Evolutionary conservation across 345 rosid species (phyloP).

Genomic region (Sapria himalayana): DNA sequence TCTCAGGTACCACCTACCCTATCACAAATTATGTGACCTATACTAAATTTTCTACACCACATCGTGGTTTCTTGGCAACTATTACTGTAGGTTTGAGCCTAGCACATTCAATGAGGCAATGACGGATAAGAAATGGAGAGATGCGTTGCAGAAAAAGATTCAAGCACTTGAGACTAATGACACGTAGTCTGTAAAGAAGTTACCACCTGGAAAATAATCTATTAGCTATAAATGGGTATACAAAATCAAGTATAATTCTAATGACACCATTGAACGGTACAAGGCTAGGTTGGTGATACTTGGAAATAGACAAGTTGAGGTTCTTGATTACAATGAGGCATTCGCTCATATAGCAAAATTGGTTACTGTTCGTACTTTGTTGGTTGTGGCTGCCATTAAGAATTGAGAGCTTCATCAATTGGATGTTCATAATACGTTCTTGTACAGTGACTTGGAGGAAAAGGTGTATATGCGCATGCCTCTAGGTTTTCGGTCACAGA

Average conservation of each 20-base stretch:
- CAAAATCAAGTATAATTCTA: slow-evolving; percentile 2
- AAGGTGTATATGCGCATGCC: slow-evolving; percentile 5
- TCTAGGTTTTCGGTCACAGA: background rate
- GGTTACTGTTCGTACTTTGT: background rate
- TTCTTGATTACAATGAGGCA: background rate
- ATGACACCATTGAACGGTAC: too few species aligned
- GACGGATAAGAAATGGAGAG: background rate
- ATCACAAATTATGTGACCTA: too few species aligned
- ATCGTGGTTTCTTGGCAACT: background rate
- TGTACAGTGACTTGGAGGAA: background rate
- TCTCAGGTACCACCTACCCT: slow-evolving; percentile 1
- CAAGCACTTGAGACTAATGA: background rate
- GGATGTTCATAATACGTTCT: background rate
- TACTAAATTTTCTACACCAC: background rate
- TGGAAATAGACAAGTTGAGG: background rate
- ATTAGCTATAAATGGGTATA: slow-evolving; percentile 2
- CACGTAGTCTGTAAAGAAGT: background rate
- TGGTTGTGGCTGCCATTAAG: background rate
- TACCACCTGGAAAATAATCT: background rate
- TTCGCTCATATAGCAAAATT: background rate
- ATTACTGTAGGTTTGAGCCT: background rate
- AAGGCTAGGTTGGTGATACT: background rate
- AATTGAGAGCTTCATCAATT: background rate
- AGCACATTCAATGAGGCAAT: background rate
- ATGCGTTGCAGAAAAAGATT: background rate